These are phyloP conservation scores for Hirschioporus abietinus DNA, from an alignment of 768 basidiomycete genomes.

Conservation along the genomic window DNA sequence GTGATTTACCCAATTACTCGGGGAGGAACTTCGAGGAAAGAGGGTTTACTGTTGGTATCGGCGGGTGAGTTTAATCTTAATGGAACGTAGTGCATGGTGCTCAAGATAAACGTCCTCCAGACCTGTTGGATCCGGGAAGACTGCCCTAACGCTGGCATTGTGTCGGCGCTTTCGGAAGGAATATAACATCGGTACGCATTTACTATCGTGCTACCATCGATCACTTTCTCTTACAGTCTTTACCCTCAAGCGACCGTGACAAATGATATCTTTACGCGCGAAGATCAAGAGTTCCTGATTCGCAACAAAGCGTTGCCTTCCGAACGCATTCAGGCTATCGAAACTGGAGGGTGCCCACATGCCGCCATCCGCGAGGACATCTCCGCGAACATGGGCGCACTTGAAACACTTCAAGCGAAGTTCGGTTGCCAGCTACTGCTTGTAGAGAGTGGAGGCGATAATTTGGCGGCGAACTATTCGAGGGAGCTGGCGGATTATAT, in stretches of 20 bases:
- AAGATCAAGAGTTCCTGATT: conserved; percentile 97
- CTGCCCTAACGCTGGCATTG: conserved; percentile 86
- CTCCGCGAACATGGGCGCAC: conserved; percentile 91
- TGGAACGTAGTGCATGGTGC: not conserved
- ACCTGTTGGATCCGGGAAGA: conserved; percentile 98
- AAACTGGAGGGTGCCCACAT: conserved; percentile 97
- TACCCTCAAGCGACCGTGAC: conserved; percentile 77
- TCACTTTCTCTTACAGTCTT: conserved; percentile 8
- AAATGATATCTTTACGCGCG: conserved; percentile 99
- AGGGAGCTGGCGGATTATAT: conserved; percentile 97
- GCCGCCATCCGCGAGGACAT: conserved; percentile 98
- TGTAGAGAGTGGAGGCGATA: conserved; percentile 96
- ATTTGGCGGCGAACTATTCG: conserved; percentile 95
- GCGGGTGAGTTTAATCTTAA: conserved; percentile 57
- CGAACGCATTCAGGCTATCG: conserved; percentile 88
- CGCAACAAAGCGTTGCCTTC: conserved; percentile 83
- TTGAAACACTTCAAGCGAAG: conserved; percentile 90
- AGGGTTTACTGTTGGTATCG: conserved; percentile 97
- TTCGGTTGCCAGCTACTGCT: conserved; percentile 87
- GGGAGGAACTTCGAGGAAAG: conserved; percentile 83
- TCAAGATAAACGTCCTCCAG: conserved; percentile 33
- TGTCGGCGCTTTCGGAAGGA: conserved; percentile 75
- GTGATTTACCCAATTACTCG: conserved; percentile 88
- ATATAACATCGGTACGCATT: conserved; percentile 78
- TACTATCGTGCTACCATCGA: conserved; percentile 2